These are phyloP conservation scores for Stenocarpella maydis DNA, from an alignment of 2,329 filamentous ascomycete genomes.

Conservation along the genomic window DNA sequence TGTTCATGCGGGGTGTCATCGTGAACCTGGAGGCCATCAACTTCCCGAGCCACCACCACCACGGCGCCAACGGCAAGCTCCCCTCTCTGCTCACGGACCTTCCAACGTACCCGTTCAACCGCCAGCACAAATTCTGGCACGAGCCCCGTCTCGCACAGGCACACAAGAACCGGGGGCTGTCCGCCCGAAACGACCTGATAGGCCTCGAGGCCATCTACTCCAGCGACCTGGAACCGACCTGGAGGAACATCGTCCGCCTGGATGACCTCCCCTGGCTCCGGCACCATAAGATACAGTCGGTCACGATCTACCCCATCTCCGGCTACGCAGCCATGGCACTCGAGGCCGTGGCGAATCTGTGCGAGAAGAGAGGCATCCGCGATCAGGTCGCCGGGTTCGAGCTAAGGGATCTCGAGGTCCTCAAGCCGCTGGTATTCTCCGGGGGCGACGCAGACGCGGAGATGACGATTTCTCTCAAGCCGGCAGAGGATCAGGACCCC, in stretches of 20 bases:
- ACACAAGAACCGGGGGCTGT: conserved; percentile 48
- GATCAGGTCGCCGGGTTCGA: conserved; percentile 51
- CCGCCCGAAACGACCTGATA: conserved; percentile 55
- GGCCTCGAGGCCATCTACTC: conserved; percentile 54
- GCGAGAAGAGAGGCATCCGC: conserved; percentile 34
- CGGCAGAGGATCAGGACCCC: conserved; percentile 52
- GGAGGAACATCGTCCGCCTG: conserved; percentile 56
- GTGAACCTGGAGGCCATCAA: conserved; percentile 29
- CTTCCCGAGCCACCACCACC: conserved; percentile 28
- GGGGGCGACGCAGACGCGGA: conserved; percentile 43
- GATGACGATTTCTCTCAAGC: conserved; percentile 56
- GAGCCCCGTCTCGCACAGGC: conserved; percentile 43
- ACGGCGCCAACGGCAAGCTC: conserved; percentile 38
- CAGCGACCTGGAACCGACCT: conserved; percentile 55
- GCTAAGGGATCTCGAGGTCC: conserved; percentile 56
- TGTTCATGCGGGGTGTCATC: conserved; percentile 12
- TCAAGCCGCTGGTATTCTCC: conserved; percentile 55
- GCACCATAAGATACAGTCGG: conserved; percentile 65
- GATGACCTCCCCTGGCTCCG: conserved; percentile 65
- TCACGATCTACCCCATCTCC: conserved; percentile 63
- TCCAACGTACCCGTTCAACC: conserved; percentile 58
- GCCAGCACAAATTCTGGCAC: conserved; percentile 51
- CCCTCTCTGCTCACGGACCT: conserved; percentile 48
- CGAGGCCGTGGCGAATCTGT: conserved; percentile 54
- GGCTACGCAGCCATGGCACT: conserved; percentile 61